These are phyloP conservation scores for Trichoderma orchidacearum DNA, from an alignment of 495 filamentous ascomycete genomes.

Conservation along the genomic window DNA sequence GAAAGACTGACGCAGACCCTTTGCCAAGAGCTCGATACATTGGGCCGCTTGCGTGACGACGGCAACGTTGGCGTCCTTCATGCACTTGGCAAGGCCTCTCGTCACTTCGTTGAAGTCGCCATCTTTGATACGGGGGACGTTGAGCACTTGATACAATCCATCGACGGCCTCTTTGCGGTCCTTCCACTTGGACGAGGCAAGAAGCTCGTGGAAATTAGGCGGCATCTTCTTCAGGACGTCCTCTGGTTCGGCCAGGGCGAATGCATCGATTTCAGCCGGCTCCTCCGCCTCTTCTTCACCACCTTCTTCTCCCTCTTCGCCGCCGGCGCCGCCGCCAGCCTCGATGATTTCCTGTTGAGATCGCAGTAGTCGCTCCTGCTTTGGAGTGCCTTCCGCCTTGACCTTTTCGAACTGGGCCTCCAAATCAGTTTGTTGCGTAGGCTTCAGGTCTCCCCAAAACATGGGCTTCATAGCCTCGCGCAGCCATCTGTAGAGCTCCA, in stretches of 20 bases:
- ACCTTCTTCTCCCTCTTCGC: constrained; percentile 40
- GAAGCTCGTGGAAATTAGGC: constrained; percentile 63
- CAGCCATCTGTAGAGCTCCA: constrained; percentile 95
- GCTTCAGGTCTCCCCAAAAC: constrained; percentile 93
- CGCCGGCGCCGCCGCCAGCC: constrained; percentile 42
- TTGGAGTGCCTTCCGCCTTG: constrained; percentile 75
- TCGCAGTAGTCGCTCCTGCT: constrained; percentile 79
- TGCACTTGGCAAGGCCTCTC: constrained; percentile 72
- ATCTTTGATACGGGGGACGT: constrained; percentile 87
- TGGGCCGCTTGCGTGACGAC: constrained; percentile 90
- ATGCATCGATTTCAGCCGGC: constrained; percentile 58
- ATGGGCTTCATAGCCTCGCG: constrained; percentile 96
- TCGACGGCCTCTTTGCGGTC: constrained; percentile 93
- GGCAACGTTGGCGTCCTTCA: constrained; percentile 97
- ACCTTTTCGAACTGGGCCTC: constrained; percentile 89
- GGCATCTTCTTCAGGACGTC: constrained; percentile 80
- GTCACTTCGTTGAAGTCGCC: constrained; percentile 76
- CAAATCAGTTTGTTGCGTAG: constrained; percentile 86
- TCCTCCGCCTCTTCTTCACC: constrained; percentile 55
- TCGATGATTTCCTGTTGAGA: constrained; percentile 79
- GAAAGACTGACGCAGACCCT: constrained; percentile 68
- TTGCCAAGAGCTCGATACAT: constrained; percentile 84
- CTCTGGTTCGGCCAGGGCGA: constrained; percentile 83
- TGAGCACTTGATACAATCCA: constrained; percentile 58
- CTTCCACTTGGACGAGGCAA: constrained; percentile 93